Evolutionary conservation across 768 basidiomycete genomes (phyloP), one percentile per base, ranked within the genome.

Genomic region (Tephrocybe rancida): DNA sequence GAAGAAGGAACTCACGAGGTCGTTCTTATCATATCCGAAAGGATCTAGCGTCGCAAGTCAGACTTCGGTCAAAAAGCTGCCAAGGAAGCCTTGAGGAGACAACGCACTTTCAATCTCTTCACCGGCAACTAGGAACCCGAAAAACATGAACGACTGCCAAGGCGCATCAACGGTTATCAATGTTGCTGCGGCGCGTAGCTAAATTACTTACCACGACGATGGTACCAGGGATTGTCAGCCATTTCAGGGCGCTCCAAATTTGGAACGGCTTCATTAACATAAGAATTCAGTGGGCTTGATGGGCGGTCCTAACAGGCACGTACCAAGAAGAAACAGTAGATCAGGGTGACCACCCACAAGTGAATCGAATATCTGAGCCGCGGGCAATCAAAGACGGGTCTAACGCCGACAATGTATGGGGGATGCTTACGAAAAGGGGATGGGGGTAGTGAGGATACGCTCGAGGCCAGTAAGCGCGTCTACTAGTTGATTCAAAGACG

Each of bases 41-140:
- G 77, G 77, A 66, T 79, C 78, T 78, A 30, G 29, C 29, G 7
- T 6, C 5, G 29, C 55, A 19, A 18, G 18, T 42, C 21, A 21
- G 16, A 30, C 13, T 30, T 30, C 44, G 14, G 30, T 43, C 21
- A 44, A 32, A 32, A 48, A 16, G 50, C 6, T n/a, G 46, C 47
- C 25, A 45, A 44, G 46, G 34, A 48, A 22, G 34, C 47, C 19
- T 47, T 32, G 44, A 25, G 43, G 51, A 29, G 13, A 61, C n/a
- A 29, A 71, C 83, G 61, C 55, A 87, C 86, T 86, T 68, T 88
- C 86, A 51, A 88, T 88, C 68, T 88, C 87, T 67, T 88, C 86
- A 39, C 86, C 86, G 25, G 86, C 85, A 44, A 84, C 85, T 54
- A 89, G 66, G 71, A 88, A 88, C 7, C 87, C 87, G 63, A 87